Evolutionary conservation across 345 rosid genomes (phyloP), one percentile per base, ranked within the genome.

Genomic region (Lepidium africanum): DNA sequence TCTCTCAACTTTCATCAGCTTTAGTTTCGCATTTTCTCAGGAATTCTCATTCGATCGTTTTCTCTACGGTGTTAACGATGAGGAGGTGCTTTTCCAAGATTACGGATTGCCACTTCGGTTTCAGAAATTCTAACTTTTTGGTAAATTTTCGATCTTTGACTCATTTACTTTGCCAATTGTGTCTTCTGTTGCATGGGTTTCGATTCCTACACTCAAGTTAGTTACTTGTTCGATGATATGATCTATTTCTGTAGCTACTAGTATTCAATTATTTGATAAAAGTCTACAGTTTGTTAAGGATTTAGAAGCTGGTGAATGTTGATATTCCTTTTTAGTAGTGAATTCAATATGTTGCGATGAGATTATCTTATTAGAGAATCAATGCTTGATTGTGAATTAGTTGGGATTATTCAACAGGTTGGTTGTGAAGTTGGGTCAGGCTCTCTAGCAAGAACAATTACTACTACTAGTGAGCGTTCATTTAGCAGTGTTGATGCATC

Each of bases 31-130:
- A 33, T 3, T 53, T 63, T 40, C 16, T 63, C 50, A 48, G n/a
- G 37, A 47, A 12, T 48, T 58, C 48, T 74, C 55, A 35, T 68
- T 52, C 42, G 3, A 39, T 47, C 39, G 9, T 33, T 1, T 72
- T 43, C 45, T 67, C 69, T 59, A 8, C 64, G 52, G 77, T 48
- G 14, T 54, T 14, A 72, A 46, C 49, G 47, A 81, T 78, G 80
- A 72, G 79, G 81, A 77, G 84, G 2, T 38, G 7, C 66, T 42
- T 72, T 5, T 55, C 81, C 61, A 78, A 74, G 53, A 19, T 74
- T 48, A 37, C 39, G 40, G 53, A 49, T 42, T 67, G 30, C 12
- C 78, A 55, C 43, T 15, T 64, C 58, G 77, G 81, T 59, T 68
- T 72, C 68, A 77, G 49, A n/a, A 42, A 39, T 45, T 63, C 49